Evolutionary conservation across 129 eudicot species (phyloP), one percentile per base, ranked within the genome.

Genomic region (Escallonia rubra): DNA sequence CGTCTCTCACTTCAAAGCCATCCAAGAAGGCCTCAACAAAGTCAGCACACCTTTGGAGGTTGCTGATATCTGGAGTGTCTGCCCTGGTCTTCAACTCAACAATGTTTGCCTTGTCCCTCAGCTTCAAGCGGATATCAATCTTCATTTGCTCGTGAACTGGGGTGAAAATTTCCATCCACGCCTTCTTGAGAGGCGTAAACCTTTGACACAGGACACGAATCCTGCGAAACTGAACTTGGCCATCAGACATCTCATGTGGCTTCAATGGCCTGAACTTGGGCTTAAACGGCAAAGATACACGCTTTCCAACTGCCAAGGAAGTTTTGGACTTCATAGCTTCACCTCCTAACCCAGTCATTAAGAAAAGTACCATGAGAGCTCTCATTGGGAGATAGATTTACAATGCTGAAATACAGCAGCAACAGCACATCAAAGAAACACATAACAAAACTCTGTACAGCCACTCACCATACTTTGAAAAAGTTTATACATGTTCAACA

Each of bases 11-110:
- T 43, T 89, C 94, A 49, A 85, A 89, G 2, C 96, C 96, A 4
- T 85, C 90, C 87, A 83, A 74, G 65, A 89, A 89, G 2, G 96
- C 93, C 14, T 89, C 94, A 39, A 86, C 94, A 64, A 89, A 86
- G 48, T 89, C 96, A 3, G 96, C 96, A 73, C 86, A 83, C 44
- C 81, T 89, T 62, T 89, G 94, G 6, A 89, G 90, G 86, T 81
- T 77, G 71, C 90, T 81, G 4, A 89, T 70, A 56, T 89, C 96
- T 0, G 94, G 96, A 8, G 96, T 89, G 65, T 89, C 90, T 15
- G 77, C 66, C 6, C 86, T 80, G 8, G 96, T 86, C 73, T 86
- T 89, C 60, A 89, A 59, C 66, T 89, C 96, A 51, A 90, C 88
- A 3, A 81, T 74, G 38, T 86, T 75, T n/a, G 83, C 77, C 56